A percentile compares a stretch with the other conserved stretches of the same genome.
Conservation (phyloP, 2,329 filamentous ascomycete genomes). For the Juglanconis sp. region DNA sequence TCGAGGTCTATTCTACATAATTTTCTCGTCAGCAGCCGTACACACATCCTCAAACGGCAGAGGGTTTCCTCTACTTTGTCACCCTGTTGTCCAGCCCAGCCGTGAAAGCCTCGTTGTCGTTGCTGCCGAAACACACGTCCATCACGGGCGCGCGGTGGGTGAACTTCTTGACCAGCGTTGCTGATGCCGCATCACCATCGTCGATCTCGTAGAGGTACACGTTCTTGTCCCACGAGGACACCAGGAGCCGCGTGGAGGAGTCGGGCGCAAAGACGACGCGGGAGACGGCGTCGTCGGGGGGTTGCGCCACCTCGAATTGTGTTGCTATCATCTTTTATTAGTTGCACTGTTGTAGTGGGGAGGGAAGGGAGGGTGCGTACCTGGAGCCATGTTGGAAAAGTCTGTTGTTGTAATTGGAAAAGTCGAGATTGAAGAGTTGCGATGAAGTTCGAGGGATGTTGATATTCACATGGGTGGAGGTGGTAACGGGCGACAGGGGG, state of each 20-base stretch:
- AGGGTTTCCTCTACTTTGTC: constrained; percentile 53
- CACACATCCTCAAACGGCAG: not conserved
- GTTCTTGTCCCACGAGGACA: constrained; percentile 90
- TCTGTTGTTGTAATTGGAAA: not conserved
- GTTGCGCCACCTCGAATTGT: constrained; percentile 79
- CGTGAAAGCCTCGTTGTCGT: constrained; percentile 79
- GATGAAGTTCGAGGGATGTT: not conserved
- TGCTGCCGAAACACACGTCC: constrained; percentile 84
- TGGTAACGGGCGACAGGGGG: constrained; percentile 11
- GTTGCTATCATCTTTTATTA: constrained; percentile 43
- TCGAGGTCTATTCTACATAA: constrained; percentile 59
- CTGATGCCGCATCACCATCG: constrained; percentile 53
- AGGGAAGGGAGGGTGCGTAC: constrained; percentile 25
- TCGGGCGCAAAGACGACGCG: constrained; percentile 79
- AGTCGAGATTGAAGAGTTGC: not conserved
- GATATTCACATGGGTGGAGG: constrained; percentile 12
- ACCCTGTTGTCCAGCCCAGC: constrained; percentile 87
- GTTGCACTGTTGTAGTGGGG: not conserved
- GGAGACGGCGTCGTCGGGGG: constrained; percentile 84
- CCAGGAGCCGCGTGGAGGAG: constrained; percentile 73
- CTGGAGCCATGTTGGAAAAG: constrained; percentile 36
- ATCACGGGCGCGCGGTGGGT: constrained; percentile 83
- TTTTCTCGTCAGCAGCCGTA: not conserved
- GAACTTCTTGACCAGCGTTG: constrained; percentile 67
- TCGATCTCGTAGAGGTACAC: constrained; percentile 83